Conservation (phyloP, 345 rosid genomes). For the Eucalyptus shirleyi region DNA sequence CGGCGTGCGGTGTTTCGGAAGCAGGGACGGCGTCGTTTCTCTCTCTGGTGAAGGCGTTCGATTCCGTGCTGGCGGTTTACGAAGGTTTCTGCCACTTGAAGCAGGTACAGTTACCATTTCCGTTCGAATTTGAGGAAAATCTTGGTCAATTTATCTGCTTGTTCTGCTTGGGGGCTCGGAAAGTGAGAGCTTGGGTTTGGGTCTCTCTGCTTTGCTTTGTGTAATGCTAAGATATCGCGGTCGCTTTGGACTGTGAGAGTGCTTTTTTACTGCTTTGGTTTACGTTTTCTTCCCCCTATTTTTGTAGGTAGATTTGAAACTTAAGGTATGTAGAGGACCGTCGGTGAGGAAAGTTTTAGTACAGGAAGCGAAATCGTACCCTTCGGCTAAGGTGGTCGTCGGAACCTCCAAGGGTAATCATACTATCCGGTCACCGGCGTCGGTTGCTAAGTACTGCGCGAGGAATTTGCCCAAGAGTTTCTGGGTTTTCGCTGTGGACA, state of each 20-base stretch:
- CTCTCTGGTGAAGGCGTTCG: constrained; percentile 66
- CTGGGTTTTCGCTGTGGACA: constrained; percentile 55
- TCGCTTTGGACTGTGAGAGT: neutral
- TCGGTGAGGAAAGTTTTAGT: constrained; percentile 57
- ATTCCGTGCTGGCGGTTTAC: constrained; percentile 62
- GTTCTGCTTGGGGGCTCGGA: neutral
- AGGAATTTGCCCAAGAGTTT: constrained; percentile 46
- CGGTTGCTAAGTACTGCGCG: constrained; percentile 77
- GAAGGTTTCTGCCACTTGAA: constrained; percentile 98
- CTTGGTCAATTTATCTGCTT: neutral
- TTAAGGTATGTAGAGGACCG: constrained; percentile 73
- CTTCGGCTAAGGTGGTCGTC: constrained; percentile 49
- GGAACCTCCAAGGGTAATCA: constrained; percentile 51
- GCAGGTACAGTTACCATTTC: constrained; percentile 25
- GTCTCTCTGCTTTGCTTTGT: neutral
- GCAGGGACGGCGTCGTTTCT: constrained; percentile 66
- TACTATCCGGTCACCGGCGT: constrained; percentile 41
- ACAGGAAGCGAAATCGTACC: constrained; percentile 52
- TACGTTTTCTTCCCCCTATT: neutral
- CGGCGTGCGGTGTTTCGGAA: neutral
- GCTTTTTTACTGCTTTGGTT: neutral
- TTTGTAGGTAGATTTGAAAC: constrained; percentile 78
- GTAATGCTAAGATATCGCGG: neutral
- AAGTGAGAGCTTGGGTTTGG: neutral
- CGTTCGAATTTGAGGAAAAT: neutral